A percentile compares a stretch with the other conserved stretches of the same genome.
These are phyloP conservation scores for Begonia loranthoides DNA, from an alignment of 306 rosid genomes.

Conservation along the genomic window DNA sequence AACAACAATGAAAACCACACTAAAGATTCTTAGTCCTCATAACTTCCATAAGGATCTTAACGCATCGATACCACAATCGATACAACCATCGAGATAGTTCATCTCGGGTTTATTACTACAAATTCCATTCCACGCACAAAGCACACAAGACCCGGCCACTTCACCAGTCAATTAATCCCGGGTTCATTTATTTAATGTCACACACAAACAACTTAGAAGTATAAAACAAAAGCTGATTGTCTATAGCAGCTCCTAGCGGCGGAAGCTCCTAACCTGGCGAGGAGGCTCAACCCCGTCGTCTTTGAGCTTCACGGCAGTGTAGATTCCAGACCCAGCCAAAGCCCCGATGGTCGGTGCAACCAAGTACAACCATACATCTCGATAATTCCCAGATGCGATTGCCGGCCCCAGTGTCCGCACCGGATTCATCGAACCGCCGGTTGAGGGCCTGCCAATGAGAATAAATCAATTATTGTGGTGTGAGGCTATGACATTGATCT, in stretches of 20 bases:
- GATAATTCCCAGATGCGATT: constrained; percentile 21
- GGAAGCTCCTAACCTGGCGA: constrained; percentile 8
- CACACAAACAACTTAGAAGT: background rate
- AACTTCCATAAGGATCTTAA: too few relatives aligned
- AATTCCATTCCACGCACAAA: too few relatives aligned
- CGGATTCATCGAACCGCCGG: constrained; percentile 65
- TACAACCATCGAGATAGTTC: too few relatives aligned
- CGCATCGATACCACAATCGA: too few relatives aligned
- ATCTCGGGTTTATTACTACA: too few relatives aligned
- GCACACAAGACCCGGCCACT: too few relatives aligned
- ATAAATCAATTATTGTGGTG: background rate
- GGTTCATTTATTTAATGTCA: too few relatives aligned
- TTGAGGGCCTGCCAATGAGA: constrained; percentile 20
- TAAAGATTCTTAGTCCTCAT: too few relatives aligned
- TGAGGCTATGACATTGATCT: background rate
- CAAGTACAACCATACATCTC: constrained; percentile 33
- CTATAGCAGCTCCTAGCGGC: too few relatives aligned
- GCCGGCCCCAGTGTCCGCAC: constrained; percentile 49
- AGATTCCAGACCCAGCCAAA: constrained; percentile 30
- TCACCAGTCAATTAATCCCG: too few relatives aligned
- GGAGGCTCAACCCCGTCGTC: constrained; percentile 2
- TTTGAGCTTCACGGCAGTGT: constrained; percentile 26
- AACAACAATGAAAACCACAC: too few relatives aligned
- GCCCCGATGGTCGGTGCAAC: constrained; percentile 48
- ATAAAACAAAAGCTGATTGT: too few relatives aligned